phyloP scores from a whole-genome alignment of 169 alveolate species.

The Plasmodium fragile region DNA sequence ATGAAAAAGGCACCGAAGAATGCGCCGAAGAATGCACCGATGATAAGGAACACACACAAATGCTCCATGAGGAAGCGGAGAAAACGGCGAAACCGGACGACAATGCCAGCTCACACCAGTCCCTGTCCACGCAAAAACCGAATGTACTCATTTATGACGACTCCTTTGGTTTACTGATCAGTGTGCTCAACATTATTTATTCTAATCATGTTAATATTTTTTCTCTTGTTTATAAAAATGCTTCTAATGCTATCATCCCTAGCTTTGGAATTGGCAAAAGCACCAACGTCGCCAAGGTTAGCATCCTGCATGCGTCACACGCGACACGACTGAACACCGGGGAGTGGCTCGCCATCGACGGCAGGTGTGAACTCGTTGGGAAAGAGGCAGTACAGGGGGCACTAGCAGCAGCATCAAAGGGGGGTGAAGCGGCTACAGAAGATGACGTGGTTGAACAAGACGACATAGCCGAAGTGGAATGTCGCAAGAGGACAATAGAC shows the following conservation, averaged over 20 bases:
- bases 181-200: constrained; percentile 37
- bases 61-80: no score
- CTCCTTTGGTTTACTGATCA: constrained; percentile 27
- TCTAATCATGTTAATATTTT: constrained; percentile 36
- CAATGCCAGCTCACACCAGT: neutral
- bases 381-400: neutral
- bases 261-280: constrained; percentile 47
- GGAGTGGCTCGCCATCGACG: constrained; percentile 1
- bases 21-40: neutral
- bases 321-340: neutral
- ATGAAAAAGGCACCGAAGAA: neutral
- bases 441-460: neutral
- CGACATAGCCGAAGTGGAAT: neutral
- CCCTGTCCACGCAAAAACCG: neutral
- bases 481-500: neutral
- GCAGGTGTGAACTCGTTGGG: neutral
- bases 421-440: neutral
- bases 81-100: neutral
- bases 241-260: constrained; percentile 30
- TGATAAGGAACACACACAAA: neutral
- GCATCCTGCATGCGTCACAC: neutral
- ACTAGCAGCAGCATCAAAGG: neutral
- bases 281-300: constrained; percentile 19
- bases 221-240: constrained; percentile 42
- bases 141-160: constrained; percentile 59